Base-by-base conservation (phyloP, 768 basidiomycete genomes). In the Hortiboletus flavorubellus region DNA sequence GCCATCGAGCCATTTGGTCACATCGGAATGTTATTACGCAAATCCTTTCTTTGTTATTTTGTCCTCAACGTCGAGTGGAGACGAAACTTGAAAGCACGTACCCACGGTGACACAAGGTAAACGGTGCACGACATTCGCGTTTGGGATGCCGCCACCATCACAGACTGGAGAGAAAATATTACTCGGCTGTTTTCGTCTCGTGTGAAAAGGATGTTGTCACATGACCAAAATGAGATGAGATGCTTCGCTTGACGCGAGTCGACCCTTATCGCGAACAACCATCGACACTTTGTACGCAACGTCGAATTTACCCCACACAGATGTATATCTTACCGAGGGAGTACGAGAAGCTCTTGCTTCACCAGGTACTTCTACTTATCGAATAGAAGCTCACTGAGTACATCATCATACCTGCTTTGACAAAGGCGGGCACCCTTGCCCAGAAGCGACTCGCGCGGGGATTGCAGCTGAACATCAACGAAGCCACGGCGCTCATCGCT, bases 371-470 rank as follows among this genome's bases (percentile, higher is more conserved):
- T 61, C 30, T 29, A 30, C 23, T 55, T 39, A 39, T 52, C 37
- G 8, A 31, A 14, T 43, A 31, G 21, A 48, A 29, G 39, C 49
- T 40, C 7, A n/a, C 39, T 8, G 11, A 34, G 14, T 33, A 33
- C 48, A 39, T 47, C 42, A 51, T 46, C 4, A 41, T 11, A 26
- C 21, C 21, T 16, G 11, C 7, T 54, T 43, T 29, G n/a, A 46
- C 35, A 46, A 62, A 93, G 87, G 83, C 87, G 29, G 97, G 97
- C 23, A 85, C 81, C 58, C 82, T 98, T 16, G 93, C 97, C 2
- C 96, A 98, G 73, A 89, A 93, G 64, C 88, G 97, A 39, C 85
- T 99, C 15, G 96, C 96, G 5, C 82, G 97, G n/a, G 97, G 97
- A 9, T 69, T 96, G 35, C 81, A 80, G 51, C 82, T 98, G 51